Evolutionary conservation across 495 filamentous ascomycete species (phyloP), one percentile per base, ranked within the genome.

Genomic region (Delitschia confertaspora): DNA sequence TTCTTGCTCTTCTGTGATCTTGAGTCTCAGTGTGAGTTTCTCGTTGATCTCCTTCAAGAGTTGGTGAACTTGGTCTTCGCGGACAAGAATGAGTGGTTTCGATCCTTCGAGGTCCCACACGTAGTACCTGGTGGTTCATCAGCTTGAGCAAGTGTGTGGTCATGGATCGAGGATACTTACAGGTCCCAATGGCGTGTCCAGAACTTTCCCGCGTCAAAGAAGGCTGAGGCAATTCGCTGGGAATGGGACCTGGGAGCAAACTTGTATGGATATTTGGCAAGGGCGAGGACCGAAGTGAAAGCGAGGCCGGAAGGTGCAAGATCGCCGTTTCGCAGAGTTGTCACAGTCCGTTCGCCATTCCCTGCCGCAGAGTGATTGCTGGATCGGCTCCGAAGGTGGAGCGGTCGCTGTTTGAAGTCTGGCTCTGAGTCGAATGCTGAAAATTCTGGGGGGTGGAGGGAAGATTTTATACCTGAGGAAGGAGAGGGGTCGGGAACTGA

Each of bases 181-280:
- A 91, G 49, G 45, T 86, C 79, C 86, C 85, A 93, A 26, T 61
- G 45, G 2, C 74, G 68, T 2, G 70, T 51, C 49, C 78, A 76
- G 48, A 82, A 70, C 21, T 76, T 73, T 7, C 68, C 63, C 0
- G 51, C 60, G 31, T 81, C 78, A 48, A 80, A 79, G 50, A 75
- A 78, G 2, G 37, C 50, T 16, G 64, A 62, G 42, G 79, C 66
- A 42, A 78, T 72, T 6, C 51, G 51, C 55, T 72, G 57, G 7
- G 62, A 57, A 33, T 71, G 63, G 0, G 62, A 38, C 17, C 65
- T 65, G 27, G 65, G 62, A 40, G 80, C 62, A 51, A 75, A 81
- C 33, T 63, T 70, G 58, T 78, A 73, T 0, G 78, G 75, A 50
- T 77, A 87, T 25, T 66, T 69, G 25, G 56, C 66, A 23, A 88